Conservation (phyloP, 2,329 filamentous ascomycete genomes). For the Byssothecium circinans region DNA sequence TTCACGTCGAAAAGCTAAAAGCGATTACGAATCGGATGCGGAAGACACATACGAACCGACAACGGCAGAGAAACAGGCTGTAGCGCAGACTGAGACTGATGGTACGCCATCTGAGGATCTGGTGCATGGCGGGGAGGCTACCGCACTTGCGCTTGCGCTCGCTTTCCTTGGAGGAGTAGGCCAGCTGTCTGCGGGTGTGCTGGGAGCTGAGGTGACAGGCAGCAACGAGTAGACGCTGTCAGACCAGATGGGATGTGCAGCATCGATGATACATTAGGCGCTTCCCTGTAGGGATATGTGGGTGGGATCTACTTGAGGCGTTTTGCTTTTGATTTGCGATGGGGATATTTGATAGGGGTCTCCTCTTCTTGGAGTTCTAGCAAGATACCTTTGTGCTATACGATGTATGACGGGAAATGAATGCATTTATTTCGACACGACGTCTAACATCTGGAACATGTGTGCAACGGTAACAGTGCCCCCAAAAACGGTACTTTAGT, state of each 20-base stretch:
- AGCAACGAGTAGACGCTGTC: conserved; percentile 18
- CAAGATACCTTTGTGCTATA: conserved; percentile 1
- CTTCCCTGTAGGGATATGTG: too few relatives aligned
- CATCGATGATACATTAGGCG: too few relatives aligned
- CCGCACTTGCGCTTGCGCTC: conserved; percentile 39
- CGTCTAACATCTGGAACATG: too few relatives aligned
- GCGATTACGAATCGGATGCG: conserved; percentile 23
- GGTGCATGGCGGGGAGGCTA: conserved; percentile 38
- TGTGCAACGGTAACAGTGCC: too few relatives aligned
- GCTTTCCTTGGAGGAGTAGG: conserved; percentile 40
- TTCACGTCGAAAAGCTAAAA: conserved; percentile 17
- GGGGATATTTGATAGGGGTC: too few relatives aligned
- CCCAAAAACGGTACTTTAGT: too few relatives aligned
- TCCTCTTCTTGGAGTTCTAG: neutral
- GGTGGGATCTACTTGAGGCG: too few relatives aligned
- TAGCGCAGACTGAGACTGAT: conserved; percentile 34
- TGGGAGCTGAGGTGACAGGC: conserved; percentile 40
- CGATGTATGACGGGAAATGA: neutral
- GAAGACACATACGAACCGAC: conserved; percentile 34
- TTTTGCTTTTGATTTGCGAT: too few relatives aligned
- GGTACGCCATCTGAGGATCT: conserved; percentile 32
- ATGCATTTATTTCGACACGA: neutral
- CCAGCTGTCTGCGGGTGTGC: conserved; percentile 32
- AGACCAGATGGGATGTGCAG: too few relatives aligned
- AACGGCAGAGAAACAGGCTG: conserved; percentile 18